Evolutionary conservation across 441 rosid species (phyloP), one percentile per base, ranked within the genome.

Genomic region (Aquilaria agallochum): DNA sequence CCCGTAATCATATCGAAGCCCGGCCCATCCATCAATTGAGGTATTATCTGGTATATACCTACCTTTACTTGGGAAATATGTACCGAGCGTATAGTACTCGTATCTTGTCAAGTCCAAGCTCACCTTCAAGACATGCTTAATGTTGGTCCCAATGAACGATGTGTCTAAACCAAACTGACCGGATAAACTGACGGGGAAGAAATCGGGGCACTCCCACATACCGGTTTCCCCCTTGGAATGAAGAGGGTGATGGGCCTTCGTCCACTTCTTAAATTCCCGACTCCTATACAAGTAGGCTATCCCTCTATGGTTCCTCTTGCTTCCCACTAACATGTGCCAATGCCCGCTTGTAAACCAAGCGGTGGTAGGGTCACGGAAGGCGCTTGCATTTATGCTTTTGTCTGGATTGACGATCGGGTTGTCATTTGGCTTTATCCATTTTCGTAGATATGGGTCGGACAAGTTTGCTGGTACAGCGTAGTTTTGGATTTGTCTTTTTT

Each of bases 191-290:
- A 89, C 92, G 1, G 97, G 97, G 64, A 61, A 94, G 53, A 93
- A 93, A 65, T 93, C 97, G 0, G 87, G 91, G 63, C 98, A 90
- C 62, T 93, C 98, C 88, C 89, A 90, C 90, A 80, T 88, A 4
- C 96, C 96, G 7, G 95, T 82, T 0, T 66, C 53, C 0, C 56
- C 36, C 31, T 46, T 61, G 0, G 95, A 74, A 60, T 94, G 95
- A 2, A 94, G 13, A 0, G 96, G 96, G 55, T 85, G 88, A 33
- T 76, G 63, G 3, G 88, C 90, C 74, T 83, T 81, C 9, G 59
- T 66, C 98, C 97, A 94, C 11, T 60, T 60, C 68, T 67, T 67
- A 63, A 94, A 94, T 33, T 90, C 92, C 64, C 63, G 64, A 33
- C 98, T 94, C 53, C 75, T 60, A 10, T 87, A 94, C 44, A 94